Percentiles rank a stretch among this genome's conserved stretches.
Evolutionary conservation across 176 grass and related monocot genomes (phyloP).

Genomic region (Triticum timopheevii): DNA sequence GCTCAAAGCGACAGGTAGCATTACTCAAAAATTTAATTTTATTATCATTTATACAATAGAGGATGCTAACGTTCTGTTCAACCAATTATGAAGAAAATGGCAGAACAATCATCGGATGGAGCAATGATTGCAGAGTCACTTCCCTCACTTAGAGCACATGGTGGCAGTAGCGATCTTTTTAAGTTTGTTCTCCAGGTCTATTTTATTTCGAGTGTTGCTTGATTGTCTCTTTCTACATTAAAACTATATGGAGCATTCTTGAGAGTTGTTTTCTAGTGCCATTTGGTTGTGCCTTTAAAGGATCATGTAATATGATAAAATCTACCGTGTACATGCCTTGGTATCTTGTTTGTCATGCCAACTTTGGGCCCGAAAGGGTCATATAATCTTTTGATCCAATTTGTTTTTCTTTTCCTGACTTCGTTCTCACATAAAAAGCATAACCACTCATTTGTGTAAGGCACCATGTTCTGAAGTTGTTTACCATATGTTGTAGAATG

Average conservation of each 20-base stretch:
- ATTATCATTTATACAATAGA: background rate
- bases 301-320: background rate
- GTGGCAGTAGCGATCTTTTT: constrained; percentile 23
- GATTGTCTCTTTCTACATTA: background rate
- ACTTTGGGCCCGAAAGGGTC: too few species aligned
- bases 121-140: background rate
- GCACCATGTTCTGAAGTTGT: constrained; percentile 1
- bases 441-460: background rate
- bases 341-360: background rate
- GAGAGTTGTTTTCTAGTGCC: constrained; percentile 6
- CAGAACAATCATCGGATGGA: constrained; percentile 35
- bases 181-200: constrained; percentile 62
- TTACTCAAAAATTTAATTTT: constrained; percentile 8
- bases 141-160: constrained; percentile 12
- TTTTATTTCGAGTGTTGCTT: background rate
- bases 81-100: constrained; percentile 65
- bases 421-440: background rate
- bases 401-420: background rate
- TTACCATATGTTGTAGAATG: constrained; percentile 60
- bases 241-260: background rate
- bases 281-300: constrained; percentile 20
- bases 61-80: constrained; percentile 7
- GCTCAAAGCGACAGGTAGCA: constrained; percentile 65
- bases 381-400: background rate
- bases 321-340: background rate